Evolutionary conservation across 1,139 yeast genomes (phyloP), one percentile per base, ranked within the genome.

Genomic region (Pichia norvegensis): DNA sequence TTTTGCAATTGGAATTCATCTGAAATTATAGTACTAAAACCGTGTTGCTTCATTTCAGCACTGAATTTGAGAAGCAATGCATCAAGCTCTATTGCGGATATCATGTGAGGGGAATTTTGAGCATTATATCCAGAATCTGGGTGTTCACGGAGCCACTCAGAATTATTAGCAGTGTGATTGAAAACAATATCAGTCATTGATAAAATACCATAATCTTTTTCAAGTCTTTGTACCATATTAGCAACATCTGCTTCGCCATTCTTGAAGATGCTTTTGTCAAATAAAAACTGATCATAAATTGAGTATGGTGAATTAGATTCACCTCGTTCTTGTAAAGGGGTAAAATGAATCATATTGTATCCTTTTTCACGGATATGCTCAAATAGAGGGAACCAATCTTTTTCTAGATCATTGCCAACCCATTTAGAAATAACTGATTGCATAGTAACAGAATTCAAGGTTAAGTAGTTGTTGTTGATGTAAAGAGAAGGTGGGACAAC

Each of bases 271-370:
- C 58, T 63, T 0, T 84, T 78, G 60, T 92, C 97, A 65, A 84
- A 88, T 23, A 61, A 63, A 54, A 87, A 73, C 65, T 92, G 97
- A 63, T 92, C 97, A 57, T 69, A 83, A 45, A 92, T 85, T 4
- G 96, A 85, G 60, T 90, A 92, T 0, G 98, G 97, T 9, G 97
- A 88, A 62, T 90, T 76, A 1, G 95, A 85, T 47, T 74, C 81
- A 25, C 98, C 98, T 43, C 97, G 73, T 52, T 80, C 68, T 64
- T 90, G 97, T 52, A 92, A 70, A 0, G 98, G 98, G 2, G 97
- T 88, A 62, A 92, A 92, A 67, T 92, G 98, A 41, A 92, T 70
- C 96, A 90, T 86, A 63, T 92, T 92, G 69, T 90, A 92, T 19
- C 94, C 92, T 64, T 92, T 92, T 10, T 66, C 63, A 17, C 80